Conservation (phyloP, 768 basidiomycete species). For the Neoboletus brunneissimus region DNA sequence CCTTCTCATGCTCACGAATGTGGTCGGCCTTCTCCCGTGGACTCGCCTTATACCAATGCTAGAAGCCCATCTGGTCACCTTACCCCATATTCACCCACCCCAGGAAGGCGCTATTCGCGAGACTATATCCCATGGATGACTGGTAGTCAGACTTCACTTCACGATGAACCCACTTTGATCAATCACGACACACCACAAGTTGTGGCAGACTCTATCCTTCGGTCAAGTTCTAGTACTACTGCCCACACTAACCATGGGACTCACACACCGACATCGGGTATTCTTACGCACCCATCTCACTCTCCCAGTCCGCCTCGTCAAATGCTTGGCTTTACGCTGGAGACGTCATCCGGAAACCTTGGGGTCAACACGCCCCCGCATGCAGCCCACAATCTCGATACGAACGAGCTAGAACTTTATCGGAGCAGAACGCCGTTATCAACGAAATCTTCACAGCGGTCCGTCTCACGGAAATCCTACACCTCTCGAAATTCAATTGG, state of each 20-base stretch:
- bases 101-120: constrained; percentile 11
- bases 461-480: constrained; percentile 1
- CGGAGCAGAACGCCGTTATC: constrained; percentile 13
- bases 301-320: not conserved
- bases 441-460: constrained; percentile 12
- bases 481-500: constrained; percentile 19
- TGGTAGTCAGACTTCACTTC: constrained; percentile 14
- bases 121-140: constrained; percentile 3
- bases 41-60: constrained; percentile 8
- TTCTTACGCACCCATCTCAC: not conserved
- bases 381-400: not conserved
- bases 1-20: not conserved
- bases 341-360: not conserved
- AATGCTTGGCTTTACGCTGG: not conserved
- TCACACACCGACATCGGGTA: not conserved
- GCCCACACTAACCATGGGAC: not conserved
- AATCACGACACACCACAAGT: not conserved
- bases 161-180: constrained; percentile 14
- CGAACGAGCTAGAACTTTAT: not conserved
- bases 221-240: not conserved
- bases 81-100: constrained; percentile 11
- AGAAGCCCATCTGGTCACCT: constrained; percentile 24
- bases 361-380: not conserved
- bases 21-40: constrained; percentile 10
- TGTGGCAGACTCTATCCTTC: not conserved